phyloP scores from a whole-genome alignment of 1,284 basidiomycete species.

The Moesziomyces antarcticus region DNA sequence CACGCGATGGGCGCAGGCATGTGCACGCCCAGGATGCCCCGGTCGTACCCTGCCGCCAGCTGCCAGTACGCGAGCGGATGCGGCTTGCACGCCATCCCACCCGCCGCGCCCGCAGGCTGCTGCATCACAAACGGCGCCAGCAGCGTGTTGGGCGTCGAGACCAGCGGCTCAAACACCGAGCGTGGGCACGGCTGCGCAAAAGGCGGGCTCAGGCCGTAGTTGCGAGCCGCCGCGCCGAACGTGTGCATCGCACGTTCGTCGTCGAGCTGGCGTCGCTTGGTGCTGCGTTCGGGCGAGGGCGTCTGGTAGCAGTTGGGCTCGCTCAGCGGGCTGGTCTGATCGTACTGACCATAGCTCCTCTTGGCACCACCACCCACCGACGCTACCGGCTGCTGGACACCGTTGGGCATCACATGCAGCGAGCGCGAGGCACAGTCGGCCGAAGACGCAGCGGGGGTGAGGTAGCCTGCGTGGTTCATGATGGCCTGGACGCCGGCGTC shows the following conservation, averaged over 20 bases:
- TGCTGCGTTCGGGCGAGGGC: slow-evolving; percentile 35
- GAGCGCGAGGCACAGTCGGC: slow-evolving; percentile 15
- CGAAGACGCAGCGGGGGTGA: slow-evolving; percentile 26
- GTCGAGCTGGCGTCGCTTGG: slow-evolving; percentile 33
- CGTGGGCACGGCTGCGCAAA: slow-evolving; percentile 46
- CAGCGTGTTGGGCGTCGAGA: slow-evolving; percentile 52
- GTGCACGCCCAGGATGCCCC: slow-evolving; percentile 50
- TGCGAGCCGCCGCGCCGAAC: slow-evolving; percentile 21
- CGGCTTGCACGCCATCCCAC: slow-evolving; percentile 27
- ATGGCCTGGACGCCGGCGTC: slow-evolving; percentile 27
- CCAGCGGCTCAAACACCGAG: slow-evolving; percentile 46
- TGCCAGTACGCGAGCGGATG: slow-evolving; percentile 51
- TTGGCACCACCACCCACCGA: slow-evolving; percentile 20
- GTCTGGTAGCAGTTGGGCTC: slow-evolving; percentile 28
- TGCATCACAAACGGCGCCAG: slow-evolving; percentile 43
- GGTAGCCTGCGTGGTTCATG: slow-evolving; percentile 36
- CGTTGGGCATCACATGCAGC: slow-evolving; percentile 10
- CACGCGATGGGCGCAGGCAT: slow-evolving; percentile 37
- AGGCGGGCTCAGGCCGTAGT: slow-evolving; percentile 42
- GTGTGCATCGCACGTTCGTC: slow-evolving; percentile 22
- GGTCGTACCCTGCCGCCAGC: slow-evolving; percentile 44
- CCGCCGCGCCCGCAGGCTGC: slow-evolving; percentile 21
- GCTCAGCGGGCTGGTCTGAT: slow-evolving; percentile 33
- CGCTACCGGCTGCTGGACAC: no score
- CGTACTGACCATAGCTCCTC: slow-evolving; percentile 29